Evolutionary conservation across 441 rosid genomes (phyloP).

Genomic region (Bruguiera hainesii): DNA sequence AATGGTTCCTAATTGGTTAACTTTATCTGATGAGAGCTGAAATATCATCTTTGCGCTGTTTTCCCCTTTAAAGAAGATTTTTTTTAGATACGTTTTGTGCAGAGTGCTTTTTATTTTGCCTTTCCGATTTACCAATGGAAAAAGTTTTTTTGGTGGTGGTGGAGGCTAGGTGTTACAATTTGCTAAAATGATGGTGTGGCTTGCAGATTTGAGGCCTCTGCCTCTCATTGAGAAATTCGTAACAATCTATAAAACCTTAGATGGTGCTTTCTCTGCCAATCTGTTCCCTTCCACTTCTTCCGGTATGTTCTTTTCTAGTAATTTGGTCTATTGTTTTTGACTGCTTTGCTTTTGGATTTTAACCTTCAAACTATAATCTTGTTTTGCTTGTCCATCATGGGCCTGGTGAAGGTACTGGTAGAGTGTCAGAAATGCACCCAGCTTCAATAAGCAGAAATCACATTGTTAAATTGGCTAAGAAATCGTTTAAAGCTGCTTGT

Average conservation of each 20-base stretch:
- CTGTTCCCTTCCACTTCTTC: slow-evolving; percentile 28
- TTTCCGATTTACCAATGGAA: too few species aligned
- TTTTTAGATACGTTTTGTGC: background rate
- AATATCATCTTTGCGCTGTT: too few species aligned
- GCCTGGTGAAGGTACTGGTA: slow-evolving; percentile 17
- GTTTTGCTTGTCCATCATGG: slow-evolving; percentile 2
- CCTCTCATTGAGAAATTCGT: slow-evolving; percentile 59
- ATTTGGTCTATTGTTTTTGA: background rate
- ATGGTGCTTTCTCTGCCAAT: slow-evolving; percentile 43
- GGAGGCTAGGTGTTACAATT: background rate
- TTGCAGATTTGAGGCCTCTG: slow-evolving; percentile 55
- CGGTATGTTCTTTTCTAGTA: slow-evolving; percentile 18
- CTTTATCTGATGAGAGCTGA: too few species aligned
- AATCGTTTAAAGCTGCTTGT: slow-evolving; percentile 6
- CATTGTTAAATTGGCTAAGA: slow-evolving; percentile 1
- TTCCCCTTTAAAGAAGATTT: background rate
- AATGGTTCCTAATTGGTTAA: too few species aligned
- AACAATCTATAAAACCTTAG: slow-evolving; percentile 57
- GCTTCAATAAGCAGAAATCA: slow-evolving; percentile 10
- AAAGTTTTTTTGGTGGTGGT: background rate
- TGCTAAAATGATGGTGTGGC: slow-evolving; percentile 3
- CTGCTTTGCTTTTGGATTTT: background rate
- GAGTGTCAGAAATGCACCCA: slow-evolving; percentile 10
- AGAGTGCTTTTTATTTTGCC: too few species aligned
- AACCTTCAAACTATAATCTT: background rate